Evolutionary conservation across 2,329 filamentous ascomycete genomes (phyloP).

Genomic region (Paramyrothecium sp.): DNA sequence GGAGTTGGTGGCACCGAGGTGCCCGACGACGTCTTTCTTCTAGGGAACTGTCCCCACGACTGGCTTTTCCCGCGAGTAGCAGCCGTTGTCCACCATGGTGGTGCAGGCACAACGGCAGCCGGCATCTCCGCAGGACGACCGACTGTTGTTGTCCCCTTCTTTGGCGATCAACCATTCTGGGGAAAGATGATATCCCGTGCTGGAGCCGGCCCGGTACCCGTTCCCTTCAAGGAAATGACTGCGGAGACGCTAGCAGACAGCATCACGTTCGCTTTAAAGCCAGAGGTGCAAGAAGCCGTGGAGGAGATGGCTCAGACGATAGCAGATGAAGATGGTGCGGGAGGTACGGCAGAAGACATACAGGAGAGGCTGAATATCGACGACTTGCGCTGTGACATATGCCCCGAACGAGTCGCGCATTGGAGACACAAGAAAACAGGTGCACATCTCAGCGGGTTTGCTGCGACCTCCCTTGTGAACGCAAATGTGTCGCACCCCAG

Average conservation of each 20-base stretch:
- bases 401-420: slow-evolving; percentile 55
- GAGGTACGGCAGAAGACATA: slow-evolving; percentile 51
- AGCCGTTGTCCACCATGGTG: slow-evolving; percentile 63
- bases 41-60: slow-evolving; percentile 64
- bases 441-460: slow-evolving; percentile 60
- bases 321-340: slow-evolving; percentile 50
- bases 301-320: slow-evolving; percentile 50
- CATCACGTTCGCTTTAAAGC: slow-evolving; percentile 50
- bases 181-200: slow-evolving; percentile 60
- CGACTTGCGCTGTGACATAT: slow-evolving; percentile 55
- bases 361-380: slow-evolving; percentile 54
- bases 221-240: slow-evolving; percentile 58
- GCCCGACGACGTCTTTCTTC: slow-evolving; percentile 54
- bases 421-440: slow-evolving; percentile 61
- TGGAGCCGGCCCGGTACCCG: slow-evolving; percentile 57
- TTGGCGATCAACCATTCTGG: slow-evolving; percentile 66
- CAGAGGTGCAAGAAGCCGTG: slow-evolving; percentile 37
- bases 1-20: slow-evolving; percentile 50
- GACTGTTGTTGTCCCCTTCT: slow-evolving; percentile 66
- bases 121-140: slow-evolving; percentile 59
- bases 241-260: slow-evolving; percentile 53
- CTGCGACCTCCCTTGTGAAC: slow-evolving; percentile 55
- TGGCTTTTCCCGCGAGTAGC: slow-evolving; percentile 62
- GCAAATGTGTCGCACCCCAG: slow-evolving; percentile 53
- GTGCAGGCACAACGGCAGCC: slow-evolving; percentile 64